Base-by-base conservation (phyloP, 202 grass and related monocot species). In the Musa balbisiana region DNA sequence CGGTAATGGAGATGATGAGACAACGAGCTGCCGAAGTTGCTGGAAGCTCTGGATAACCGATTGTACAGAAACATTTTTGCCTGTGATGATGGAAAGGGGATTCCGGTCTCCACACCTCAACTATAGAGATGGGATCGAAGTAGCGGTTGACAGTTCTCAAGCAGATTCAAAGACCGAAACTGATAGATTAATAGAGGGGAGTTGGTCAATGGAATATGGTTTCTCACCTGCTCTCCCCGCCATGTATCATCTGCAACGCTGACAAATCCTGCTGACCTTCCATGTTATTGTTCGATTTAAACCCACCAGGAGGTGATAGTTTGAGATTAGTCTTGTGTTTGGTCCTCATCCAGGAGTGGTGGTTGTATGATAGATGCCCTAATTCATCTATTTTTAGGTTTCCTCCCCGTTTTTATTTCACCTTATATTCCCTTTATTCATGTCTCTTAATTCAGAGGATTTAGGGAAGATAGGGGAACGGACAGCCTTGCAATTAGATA, bases 1-100 rank as follows among this genome's bases (percentile, higher is more conserved):
- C 96, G 54, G 91, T 99, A 71, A 99, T 94, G 82, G 96, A 99
- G 83, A 99, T 99, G 96, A 99, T 99, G 91, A 99, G 91, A 71
- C 91, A 96, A 52, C 88, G 96, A 71, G 91, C 91, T 11, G 96
- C 91, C 9, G 96, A 99, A 82, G 91, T 96, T 72, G 91, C 96
- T 53, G 84, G 82, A 74, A 91, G 80, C 51, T 86, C 81, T 62
- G 83, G 89, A 84, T 84, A 73, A 84, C 78, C 22, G n/a, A 26
- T 52, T 73, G 71, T 73, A 55, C 21, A 73, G 19, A 26, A 55
- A 25, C 11, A 50, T 23, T 73, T 73, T 55, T 73, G 33, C 25
- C 49, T n/a, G 20, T 49, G 11, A 2, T 8, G 12, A 16, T 66
- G 16, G 2, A 21, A 19, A n/a, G 25, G 17, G 9, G 10, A 51